Evolutionary conservation across 345 rosid genomes (phyloP), one percentile per base, ranked within the genome.

Genomic region (Adansonia digitata): DNA sequence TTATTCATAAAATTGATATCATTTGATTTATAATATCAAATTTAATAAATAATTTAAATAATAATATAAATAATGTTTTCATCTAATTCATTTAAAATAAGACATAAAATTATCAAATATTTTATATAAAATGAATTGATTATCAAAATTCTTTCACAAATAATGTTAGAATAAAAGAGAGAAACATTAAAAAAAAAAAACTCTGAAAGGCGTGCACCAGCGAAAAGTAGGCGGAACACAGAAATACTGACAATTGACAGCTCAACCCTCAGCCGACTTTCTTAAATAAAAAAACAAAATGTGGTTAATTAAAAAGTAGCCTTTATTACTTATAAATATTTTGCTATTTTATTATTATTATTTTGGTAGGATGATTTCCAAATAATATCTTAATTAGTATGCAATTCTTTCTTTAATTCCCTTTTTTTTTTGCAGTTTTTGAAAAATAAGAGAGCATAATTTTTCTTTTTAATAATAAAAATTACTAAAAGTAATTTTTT

Each of bases 181-280:
- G 45, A 40, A 3, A 42, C 2, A 42, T 42, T 7, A 39, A 24
- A 42, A 14, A 12, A 9, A 64, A 51, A 52, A 10, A 57, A 26
- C n/a, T n/a, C 53, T 64, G 13, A 42, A 66, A 35, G 68, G 18
- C n/a, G 40, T 39, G 74, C 76, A 71, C 63, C 71, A 73, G 74
- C 75, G 27, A 66, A 7, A 20, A 9, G 79, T 75, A 64, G 78
- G 77, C 73, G 57, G 57, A 69, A 60, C 81, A 52, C 48, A 65
- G 88, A 85, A 69, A 60, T 80, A 52, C 48, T 69, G 88, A 85
- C 89, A 80, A 60, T 76, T 80, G 59, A 55, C 60, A 22, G 60
- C 60, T 79, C 82, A 78, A 87, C 71, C 56, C 73, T 59, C 45
- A 65, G 83, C 87, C 82, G 80, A 80, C 79, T 74, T 78, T 75